Base-by-base conservation (phyloP, 495 filamentous ascomycete species). In the Podospora sp. region DNA sequence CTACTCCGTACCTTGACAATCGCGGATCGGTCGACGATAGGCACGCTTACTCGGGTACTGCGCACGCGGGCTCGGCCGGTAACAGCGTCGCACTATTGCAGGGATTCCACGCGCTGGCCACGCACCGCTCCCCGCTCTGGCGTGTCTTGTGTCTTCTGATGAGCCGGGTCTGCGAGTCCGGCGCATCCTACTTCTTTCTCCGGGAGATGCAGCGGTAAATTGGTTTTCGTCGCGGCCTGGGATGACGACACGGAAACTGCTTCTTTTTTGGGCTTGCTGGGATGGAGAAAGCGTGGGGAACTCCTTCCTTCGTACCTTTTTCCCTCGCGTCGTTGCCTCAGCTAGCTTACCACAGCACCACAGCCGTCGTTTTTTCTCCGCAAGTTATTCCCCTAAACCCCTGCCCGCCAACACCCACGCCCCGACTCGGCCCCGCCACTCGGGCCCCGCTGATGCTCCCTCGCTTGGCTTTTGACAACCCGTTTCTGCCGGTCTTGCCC, bases 111-210 rank as follows among this genome's bases (percentile, higher is more conserved):
- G 58, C 50, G 20, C 35, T 26, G n/a, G 33, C 46, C 29, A 33
- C 29, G 29, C 29, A n/a, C 29, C 29, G 29, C 35, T 25, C 36
- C n/a, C 22, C 22, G 63, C 33, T 27, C 51, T 40, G 60, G 62
- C 49, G 40, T 71, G 62, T 65, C 64, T 68, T 65, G 72, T 70
- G 40, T 46, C 40, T 46, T 46, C 16, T 46, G 40, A 46, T 46
- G 40, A 33, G 29, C 40, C 40, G 40, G 40, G 40, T 46, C 40
- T 46, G 40, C 69, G 69, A 72, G 69, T 68, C 71, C 67, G 68
- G 62, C 69, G 73, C 71, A 69, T 70, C 68, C 69, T 72, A 72
- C 57, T 72, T 75, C 73, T 75, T 75, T 70, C 66, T 68, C 73
- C 69, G 69, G 65, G 62, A 69, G 40, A 46, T 56, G 20, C 36